Evolutionary conservation across 192 early-diverging fungal genomes (phyloP), one percentile per base, ranked within the genome.

Genomic region (Coemansia sp.): DNA sequence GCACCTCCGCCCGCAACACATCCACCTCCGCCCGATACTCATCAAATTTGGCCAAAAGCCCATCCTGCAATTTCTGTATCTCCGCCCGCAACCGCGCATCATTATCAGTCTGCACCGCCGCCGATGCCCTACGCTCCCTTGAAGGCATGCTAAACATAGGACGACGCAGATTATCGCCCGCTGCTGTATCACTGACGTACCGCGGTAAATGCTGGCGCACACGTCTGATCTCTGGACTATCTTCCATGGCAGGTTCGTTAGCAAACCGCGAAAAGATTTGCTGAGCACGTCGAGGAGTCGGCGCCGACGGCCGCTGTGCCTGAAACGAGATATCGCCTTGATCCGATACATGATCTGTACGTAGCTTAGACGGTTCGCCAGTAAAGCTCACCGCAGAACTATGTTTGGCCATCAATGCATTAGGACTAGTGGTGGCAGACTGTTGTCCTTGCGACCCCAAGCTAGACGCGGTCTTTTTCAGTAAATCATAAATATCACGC

Each of bases 401-500:
- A 25, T 25, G 22, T 25, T 25, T 25, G 22, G 22, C 22, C 22
- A 25, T 25, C 22, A 25, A 25, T 25, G 22, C 22, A 25, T 25
- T 25, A 25, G 22, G 22, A 25, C 22, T 25, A 25, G 22, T 25
- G 22, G 22, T 25, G 22, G 22, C 22, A 25, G 22, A 25, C 22
- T 25, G 22, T 25, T 25, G 22, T 25, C 22, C 22, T 40, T 17
- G 66, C 55, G 51, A 57, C 12, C 55, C 59, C 16, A 68, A 38
- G 4, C 18, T 60, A 0, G 66, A 54, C 6, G 55, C 49, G 7
- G 69, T 72, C 22, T 52, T 18, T 49, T 75, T 67, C 54, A 80
- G 72, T 58, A 80, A 55, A 17, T 67, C 72, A 38, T 80, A 80
- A 25, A 80, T 71, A n/a, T 80, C 77, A 0, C 64, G 25, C 38